These are phyloP conservation scores for Canna indica DNA, from an alignment of 176 grass and related monocot genomes.

Conservation along the genomic window DNA sequence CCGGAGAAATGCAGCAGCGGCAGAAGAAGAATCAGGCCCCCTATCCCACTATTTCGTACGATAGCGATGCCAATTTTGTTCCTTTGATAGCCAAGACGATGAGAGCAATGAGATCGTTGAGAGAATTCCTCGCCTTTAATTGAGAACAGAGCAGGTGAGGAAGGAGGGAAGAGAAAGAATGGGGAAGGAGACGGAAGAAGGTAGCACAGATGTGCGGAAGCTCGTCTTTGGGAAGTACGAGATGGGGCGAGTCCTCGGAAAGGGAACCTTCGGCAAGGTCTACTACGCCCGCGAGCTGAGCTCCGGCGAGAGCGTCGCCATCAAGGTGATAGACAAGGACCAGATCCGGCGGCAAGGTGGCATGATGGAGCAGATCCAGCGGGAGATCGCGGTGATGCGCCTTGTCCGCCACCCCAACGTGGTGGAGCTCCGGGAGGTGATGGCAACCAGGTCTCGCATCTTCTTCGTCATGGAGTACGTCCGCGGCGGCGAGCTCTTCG, in stretches of 20 bases:
- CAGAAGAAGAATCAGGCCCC: no score
- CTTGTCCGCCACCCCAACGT: conserved; percentile 82
- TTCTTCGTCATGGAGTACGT: conserved; percentile 94
- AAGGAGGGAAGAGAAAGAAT: conserved; percentile 27
- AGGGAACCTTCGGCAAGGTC: conserved; percentile 84
- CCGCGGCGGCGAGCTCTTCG: conserved; percentile 67
- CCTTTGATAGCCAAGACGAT: no score
- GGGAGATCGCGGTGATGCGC: conserved; percentile 86
- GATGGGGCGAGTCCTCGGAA: conserved; percentile 64
- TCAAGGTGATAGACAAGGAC: conserved; percentile 89
- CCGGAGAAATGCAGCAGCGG: no score
- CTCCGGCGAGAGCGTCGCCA: conserved; percentile 49
- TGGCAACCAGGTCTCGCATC: conserved; percentile 61
- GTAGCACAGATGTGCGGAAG: conserved; percentile 9
- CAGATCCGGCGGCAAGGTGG: conserved; percentile 37
- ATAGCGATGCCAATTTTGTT: no score
- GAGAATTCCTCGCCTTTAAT: no score
- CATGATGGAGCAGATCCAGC: conserved; percentile 79
- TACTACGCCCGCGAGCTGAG: conserved; percentile 53
- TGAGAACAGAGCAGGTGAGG: no score
- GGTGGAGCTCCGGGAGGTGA: conserved; percentile 71
- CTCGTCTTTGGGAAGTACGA: conserved; percentile 68
- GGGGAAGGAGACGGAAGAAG: conserved; percentile 12
- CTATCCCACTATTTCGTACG: no score
- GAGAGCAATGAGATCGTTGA: no score